Percentiles rank a stretch among this genome's conserved stretches.
Evolutionary conservation across 208 protist species (phyloP).

Genomic region (Leishmania gerbilli): DNA sequence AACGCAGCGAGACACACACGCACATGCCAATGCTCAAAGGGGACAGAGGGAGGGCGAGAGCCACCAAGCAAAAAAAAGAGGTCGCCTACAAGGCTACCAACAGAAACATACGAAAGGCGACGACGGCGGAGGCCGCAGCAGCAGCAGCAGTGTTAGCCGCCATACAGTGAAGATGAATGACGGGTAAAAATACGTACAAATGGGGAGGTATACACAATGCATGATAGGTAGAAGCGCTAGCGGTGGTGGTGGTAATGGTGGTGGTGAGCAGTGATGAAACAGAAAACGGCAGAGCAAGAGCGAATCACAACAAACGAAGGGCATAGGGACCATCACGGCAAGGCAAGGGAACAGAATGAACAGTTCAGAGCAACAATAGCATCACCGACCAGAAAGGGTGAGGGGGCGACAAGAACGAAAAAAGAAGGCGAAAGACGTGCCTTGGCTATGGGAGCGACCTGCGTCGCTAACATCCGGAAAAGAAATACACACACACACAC

Average conservation of each 20-base stretch:
- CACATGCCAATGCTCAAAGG: background rate
- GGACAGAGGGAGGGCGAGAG: background rate
- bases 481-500: background rate
- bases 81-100: background rate
- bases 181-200: background rate
- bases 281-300: no score
- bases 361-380: background rate
- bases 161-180: background rate
- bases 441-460: background rate
- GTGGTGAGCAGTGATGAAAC: no score
- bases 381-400: background rate
- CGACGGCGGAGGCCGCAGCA: background rate
- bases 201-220: background rate
- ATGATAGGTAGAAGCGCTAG: background rate
- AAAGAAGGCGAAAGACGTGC: background rate
- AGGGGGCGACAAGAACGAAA: background rate
- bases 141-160: background rate
- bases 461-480: background rate
- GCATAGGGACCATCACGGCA: no score
- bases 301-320: no score
- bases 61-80: background rate
- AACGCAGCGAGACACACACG: background rate
- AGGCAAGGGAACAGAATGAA: background rate
- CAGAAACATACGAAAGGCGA: background rate
- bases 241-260: no score